phyloP scores from a whole-genome alignment of 805 yeast genomes.

The Gaillardinia entomophila region DNA sequence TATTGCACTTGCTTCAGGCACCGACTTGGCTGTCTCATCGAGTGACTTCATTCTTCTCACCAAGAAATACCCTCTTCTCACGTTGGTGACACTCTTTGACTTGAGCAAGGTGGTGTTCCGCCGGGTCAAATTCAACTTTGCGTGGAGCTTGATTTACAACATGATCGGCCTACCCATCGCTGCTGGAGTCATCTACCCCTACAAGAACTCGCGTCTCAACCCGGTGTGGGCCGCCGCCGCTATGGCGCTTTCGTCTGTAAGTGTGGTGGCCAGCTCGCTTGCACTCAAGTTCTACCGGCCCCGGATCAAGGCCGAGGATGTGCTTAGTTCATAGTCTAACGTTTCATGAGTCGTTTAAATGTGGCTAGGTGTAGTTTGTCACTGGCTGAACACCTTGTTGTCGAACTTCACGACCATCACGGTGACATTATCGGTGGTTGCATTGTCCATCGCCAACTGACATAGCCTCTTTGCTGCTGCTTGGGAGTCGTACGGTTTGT shows the following conservation, averaged over 20 bases:
- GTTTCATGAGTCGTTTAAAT: neutral
- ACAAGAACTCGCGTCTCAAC: constrained; percentile 44
- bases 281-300: constrained; percentile 45
- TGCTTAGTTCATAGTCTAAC: neutral
- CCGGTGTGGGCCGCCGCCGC: constrained; percentile 69
- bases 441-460: constrained; percentile 65
- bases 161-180: constrained; percentile 57
- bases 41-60: constrained; percentile 65
- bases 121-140: constrained; percentile 53
- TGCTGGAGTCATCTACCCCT: constrained; percentile 61
- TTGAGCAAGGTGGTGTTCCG: constrained; percentile 44
- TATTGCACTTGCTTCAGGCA: constrained; percentile 68
- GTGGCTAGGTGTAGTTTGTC: no score
- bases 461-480: constrained; percentile 65
- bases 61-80: constrained; percentile 45
- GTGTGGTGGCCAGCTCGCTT: constrained; percentile 54
- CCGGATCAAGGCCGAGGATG: constrained; percentile 11
- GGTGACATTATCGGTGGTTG: constrained; percentile 88
- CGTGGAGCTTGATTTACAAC: constrained; percentile 56
- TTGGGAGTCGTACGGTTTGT: constrained; percentile 40
- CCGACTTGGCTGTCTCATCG: constrained; percentile 69
- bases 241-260: constrained; percentile 55
- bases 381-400: constrained; percentile 31
- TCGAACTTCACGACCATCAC: constrained; percentile 78
- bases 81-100: constrained; percentile 51